Conservation (phyloP, 768 basidiomycete genomes). For the Lactarius psammicola region DNA sequence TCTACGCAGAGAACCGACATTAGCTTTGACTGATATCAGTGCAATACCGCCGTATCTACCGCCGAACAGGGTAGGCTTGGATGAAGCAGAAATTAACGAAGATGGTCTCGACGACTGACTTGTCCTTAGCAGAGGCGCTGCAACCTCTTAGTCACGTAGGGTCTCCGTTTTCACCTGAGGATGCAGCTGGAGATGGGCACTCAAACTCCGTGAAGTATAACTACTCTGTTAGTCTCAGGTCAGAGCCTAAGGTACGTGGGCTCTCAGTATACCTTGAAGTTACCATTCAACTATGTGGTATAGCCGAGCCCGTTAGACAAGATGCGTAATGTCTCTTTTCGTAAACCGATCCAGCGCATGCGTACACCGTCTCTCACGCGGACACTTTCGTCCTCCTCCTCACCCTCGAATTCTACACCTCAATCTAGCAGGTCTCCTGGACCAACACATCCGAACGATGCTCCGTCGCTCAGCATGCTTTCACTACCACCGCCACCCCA, state of each 20-base stretch:
- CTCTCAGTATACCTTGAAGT: neutral
- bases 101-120: slow-evolving; percentile 40
- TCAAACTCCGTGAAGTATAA: slow-evolving; percentile 55
- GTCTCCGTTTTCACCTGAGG: slow-evolving; percentile 44
- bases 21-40: slow-evolving; percentile 58
- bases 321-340: slow-evolving; percentile 60
- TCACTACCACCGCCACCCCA: slow-evolving; percentile 28
- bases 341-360: slow-evolving; percentile 48
- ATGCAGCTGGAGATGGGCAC: slow-evolving; percentile 36
- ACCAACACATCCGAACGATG: slow-evolving; percentile 2
- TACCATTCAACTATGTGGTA: slow-evolving; percentile 1
- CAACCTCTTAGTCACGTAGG: slow-evolving; percentile 54
- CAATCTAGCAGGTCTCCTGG: slow-evolving; percentile 24
- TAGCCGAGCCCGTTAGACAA: slow-evolving; percentile 63
- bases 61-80: slow-evolving; percentile 32
- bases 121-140: slow-evolving; percentile 57
- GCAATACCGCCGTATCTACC: slow-evolving; percentile 54
- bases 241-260: slow-evolving; percentile 54
- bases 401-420: slow-evolving; percentile 64
- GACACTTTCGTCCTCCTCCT: slow-evolving; percentile 58
- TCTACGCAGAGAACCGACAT: slow-evolving; percentile 9
- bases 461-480: slow-evolving; percentile 18
- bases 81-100: slow-evolving; percentile 28
- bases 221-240: slow-evolving; percentile 57
- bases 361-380: slow-evolving; percentile 69